Evolutionary conservation across 371 early-diverging fungal species (phyloP), one percentile per base, ranked within the genome.

Genomic region (Mortierella sp.): DNA sequence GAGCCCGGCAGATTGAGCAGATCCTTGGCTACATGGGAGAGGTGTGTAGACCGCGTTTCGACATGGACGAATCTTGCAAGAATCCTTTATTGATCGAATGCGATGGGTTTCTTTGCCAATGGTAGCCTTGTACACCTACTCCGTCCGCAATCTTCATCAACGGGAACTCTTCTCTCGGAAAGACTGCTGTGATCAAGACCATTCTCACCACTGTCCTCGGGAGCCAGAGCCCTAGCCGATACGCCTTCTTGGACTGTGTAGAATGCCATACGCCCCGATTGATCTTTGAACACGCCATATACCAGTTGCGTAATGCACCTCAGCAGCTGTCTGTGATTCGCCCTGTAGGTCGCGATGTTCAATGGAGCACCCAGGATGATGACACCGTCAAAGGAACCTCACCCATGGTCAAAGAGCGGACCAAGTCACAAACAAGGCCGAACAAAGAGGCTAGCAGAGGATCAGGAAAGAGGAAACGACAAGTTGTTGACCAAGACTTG

Each of bases 141-240:
- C 77, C 81, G 5, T 81, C 87, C 0, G 80, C 85, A 27, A 63
- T 90, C 34, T 82, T 91, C 60, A 71, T 92, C 27, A 87, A 85
- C 40, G 93, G 93, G 1, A 88, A 83, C 54, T 83, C 91, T 0
- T 87, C 92, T 1, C 88, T 92, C 2, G 95, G 94, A 46, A 95
- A 95, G 64, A 92, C 92, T 0, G 62, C 85, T 2, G 81, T 93
- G 12, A 61, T 90, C 7, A 81, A 80, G 12, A 71, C 81, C 3
- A 57, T 85, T 8, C 55, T 86, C 10, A 70, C 80, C 17, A 57
- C 67, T 10, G 53, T 82, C 14, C 77, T 84, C 34, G 59, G 54
- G 9, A 39, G 55, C n/a, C 31, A 37, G 13, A 56, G 27, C 22
- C 79, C 78, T 3, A 74, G 56, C 43, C 68, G 60, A 39, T 81